Conservation (phyloP, 2,329 filamentous ascomycete genomes). For the Neurospora sp. region DNA sequence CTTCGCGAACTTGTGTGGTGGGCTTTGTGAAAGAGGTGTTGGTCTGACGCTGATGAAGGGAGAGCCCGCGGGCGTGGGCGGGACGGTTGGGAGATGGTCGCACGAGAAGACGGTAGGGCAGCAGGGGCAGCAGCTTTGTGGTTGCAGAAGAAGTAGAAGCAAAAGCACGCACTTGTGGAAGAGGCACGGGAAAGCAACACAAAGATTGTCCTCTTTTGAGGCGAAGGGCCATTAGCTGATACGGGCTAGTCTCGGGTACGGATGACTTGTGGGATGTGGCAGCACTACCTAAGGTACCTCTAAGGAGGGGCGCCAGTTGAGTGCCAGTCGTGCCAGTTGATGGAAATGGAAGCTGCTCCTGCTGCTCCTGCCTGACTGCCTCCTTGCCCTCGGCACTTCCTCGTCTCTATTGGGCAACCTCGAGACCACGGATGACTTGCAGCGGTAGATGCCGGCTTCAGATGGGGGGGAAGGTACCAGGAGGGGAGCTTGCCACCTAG, state of each 20-base stretch:
- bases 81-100: not conserved
- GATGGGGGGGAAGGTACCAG: not conserved
- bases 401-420: not conserved
- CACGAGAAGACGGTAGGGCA: not conserved
- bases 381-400: not conserved
- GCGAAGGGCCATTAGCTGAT: not conserved
- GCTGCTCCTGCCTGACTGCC: not conserved
- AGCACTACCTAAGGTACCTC: not conserved
- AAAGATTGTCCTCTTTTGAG: not conserved
- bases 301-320: not conserved
- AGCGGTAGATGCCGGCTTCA: not conserved
- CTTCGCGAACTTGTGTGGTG: not conserved
- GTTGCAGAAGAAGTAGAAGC: not conserved
- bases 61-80: not conserved
- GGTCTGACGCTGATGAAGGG: not conserved
- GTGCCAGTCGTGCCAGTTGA: not conserved
- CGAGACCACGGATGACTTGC: not conserved
- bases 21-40: not conserved
- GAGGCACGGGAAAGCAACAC: not conserved
- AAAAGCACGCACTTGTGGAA: not conserved
- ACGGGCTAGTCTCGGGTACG: not conserved
- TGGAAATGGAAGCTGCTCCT: not conserved
- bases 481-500: not conserved
- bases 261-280: not conserved
- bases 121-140: not conserved